Conservation (phyloP, 345 rosid species). For the Pistacia vera region DNA sequence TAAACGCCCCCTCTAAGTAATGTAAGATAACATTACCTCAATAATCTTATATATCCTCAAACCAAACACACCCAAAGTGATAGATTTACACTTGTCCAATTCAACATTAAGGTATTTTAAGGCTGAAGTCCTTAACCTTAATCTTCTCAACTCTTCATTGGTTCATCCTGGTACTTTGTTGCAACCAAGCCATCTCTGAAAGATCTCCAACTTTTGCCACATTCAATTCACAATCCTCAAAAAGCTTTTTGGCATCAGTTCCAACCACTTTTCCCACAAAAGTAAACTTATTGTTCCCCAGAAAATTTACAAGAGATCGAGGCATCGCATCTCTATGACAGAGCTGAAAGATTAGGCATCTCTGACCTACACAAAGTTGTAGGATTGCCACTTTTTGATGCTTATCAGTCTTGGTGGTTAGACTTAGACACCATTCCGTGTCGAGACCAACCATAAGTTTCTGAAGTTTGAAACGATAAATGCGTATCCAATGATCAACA, state of each 20-base stretch:
- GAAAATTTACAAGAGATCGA: background rate
- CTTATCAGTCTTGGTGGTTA: background rate
- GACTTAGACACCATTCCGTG: background rate
- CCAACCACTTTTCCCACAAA: conserved; percentile 14
- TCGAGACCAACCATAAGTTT: conserved; percentile 3
- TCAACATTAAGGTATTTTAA: background rate
- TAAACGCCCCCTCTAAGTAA: no score
- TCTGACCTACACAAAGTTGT: background rate
- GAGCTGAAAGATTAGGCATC: conserved; percentile 1
- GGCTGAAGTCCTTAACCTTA: background rate
- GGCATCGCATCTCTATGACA: background rate
- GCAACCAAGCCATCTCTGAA: background rate
- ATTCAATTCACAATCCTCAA: background rate
- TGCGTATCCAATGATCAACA: background rate
- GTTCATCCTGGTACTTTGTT: background rate
- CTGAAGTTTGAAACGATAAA: background rate
- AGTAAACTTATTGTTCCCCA: background rate
- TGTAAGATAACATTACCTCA: no score
- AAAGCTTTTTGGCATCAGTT: background rate
- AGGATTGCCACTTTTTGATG: conserved; percentile 9
- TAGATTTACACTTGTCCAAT: background rate
- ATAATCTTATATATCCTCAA: no score
- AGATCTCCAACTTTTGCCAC: background rate
- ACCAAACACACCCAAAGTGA: background rate
- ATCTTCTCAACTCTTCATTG: background rate